Conservation (phyloP, 2,329 filamentous ascomycete genomes). For the Beauveria medogensis region DNA sequence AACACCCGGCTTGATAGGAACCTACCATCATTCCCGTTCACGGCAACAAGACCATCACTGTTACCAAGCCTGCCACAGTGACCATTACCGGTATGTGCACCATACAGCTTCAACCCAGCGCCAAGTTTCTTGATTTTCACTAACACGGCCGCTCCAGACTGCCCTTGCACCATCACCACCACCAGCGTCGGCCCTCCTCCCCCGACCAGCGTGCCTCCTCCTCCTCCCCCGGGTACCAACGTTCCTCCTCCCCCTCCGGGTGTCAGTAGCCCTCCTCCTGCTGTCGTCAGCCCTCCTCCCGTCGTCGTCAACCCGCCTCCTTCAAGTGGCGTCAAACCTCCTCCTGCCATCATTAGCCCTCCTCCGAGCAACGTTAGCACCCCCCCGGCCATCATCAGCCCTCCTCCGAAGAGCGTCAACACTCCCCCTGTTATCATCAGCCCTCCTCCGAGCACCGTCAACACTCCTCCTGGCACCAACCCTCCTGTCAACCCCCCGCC, state of each 20-base stretch:
- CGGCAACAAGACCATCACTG: conserved; percentile 36
- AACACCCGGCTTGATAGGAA: conserved; percentile 21
- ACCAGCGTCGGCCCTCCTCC: conserved; percentile 15
- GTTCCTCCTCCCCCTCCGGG: background rate
- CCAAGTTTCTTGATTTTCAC: too few relatives aligned
- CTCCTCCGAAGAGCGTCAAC: too few relatives aligned
- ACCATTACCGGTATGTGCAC: conserved; percentile 35
- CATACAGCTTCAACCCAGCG: background rate
- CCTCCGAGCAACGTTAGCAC: too few relatives aligned
- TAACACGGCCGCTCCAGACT: conserved; percentile 29
- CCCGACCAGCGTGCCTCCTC: conserved; percentile 4
- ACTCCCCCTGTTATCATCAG: too few relatives aligned
- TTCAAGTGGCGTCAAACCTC: too few relatives aligned
- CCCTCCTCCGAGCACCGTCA: background rate
- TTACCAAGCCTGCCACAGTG: conserved; percentile 31
- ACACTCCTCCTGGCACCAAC: conserved; percentile 10
- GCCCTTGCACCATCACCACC: conserved; percentile 36
- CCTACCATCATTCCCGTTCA: conserved; percentile 27
- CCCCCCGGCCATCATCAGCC: too few relatives aligned
- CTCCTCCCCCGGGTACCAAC: background rate
- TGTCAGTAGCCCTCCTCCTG: background rate
- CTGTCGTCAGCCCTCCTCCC: too few relatives aligned
- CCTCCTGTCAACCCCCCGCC: background rate
- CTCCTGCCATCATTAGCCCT: too few relatives aligned
- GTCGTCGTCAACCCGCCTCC: too few relatives aligned